These are phyloP conservation scores for Vanrija sp. DNA, from an alignment of 1,284 basidiomycete genomes.

Conservation along the genomic window DNA sequence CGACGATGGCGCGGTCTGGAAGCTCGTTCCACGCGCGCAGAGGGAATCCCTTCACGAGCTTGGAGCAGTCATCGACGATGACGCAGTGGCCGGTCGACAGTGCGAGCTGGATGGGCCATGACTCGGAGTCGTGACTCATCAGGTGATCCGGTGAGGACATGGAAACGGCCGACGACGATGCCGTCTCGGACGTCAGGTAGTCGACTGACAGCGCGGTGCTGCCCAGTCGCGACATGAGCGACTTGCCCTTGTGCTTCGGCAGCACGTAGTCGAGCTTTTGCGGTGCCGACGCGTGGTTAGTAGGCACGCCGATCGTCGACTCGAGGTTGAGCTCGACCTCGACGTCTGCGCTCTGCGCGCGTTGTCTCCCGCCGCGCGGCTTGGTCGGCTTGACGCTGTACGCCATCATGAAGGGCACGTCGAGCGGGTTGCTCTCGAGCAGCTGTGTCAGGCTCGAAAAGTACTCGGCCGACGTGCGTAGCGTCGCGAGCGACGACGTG, in stretches of 20 bases:
- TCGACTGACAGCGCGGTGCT: not conserved
- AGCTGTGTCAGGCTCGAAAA: constrained; percentile 23
- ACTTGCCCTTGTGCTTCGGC: too few species aligned
- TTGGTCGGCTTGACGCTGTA: constrained; percentile 25
- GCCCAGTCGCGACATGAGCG: too few species aligned
- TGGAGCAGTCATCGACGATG: constrained; percentile 28
- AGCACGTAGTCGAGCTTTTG: not conserved
- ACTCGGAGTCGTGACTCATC: not conserved
- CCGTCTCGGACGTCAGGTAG: not conserved
- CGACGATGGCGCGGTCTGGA: constrained; percentile 36
- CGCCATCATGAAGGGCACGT: constrained; percentile 36
- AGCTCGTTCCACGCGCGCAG: constrained; percentile 35
- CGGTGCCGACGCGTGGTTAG: constrained; percentile 13
- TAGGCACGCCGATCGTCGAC: constrained; percentile 19
- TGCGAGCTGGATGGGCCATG: constrained; percentile 29
- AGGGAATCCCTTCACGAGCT: constrained; percentile 25
- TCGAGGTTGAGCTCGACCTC: constrained; percentile 13
- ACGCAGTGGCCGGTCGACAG: constrained; percentile 23
- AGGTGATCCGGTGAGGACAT: too few species aligned
- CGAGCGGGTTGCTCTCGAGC: constrained; percentile 30
- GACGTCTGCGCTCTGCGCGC: too few species aligned
- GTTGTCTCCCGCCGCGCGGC: too few species aligned
- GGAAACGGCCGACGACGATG: not conserved
- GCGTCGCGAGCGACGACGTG: constrained; percentile 25
- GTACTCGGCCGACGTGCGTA: constrained; percentile 25